phyloP scores from a whole-genome alignment of 352 stramenopile genomes.

The Pythium utonaiense region DNA sequence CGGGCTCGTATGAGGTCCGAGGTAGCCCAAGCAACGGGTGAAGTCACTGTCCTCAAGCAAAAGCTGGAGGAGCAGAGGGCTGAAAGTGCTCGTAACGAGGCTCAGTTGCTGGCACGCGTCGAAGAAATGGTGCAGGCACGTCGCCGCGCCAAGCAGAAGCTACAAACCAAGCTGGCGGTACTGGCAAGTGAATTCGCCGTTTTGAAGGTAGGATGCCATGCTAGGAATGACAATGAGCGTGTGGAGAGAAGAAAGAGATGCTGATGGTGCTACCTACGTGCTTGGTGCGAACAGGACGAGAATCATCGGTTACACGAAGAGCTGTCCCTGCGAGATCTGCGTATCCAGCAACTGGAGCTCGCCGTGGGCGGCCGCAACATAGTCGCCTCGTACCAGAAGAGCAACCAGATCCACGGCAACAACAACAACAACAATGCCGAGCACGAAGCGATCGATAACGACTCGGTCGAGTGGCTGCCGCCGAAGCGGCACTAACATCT shows the following conservation, averaged over 20 bases:
- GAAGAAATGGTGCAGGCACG: conserved; percentile 48
- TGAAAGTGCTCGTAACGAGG: conserved; percentile 37
- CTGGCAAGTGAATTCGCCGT: conserved; percentile 32
- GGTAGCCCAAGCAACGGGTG: conserved; percentile 39
- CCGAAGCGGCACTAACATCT: background rate
- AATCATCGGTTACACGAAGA: conserved; percentile 40
- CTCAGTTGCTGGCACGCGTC: conserved; percentile 54
- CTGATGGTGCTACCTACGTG: background rate
- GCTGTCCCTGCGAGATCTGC: conserved; percentile 37
- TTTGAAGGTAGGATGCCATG: conserved; percentile 24
- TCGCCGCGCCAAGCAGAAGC: conserved; percentile 33
- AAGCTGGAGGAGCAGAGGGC: conserved; percentile 41
- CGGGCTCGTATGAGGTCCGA: conserved; percentile 53
- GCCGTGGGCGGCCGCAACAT: conserved; percentile 41
- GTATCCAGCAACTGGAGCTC: conserved; percentile 50
- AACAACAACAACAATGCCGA: conserved; percentile 2
- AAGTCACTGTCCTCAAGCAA: conserved; percentile 42
- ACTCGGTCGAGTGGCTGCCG: background rate
- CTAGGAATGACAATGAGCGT: background rate
- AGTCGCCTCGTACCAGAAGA: conserved; percentile 16
- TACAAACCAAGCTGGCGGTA: conserved; percentile 28
- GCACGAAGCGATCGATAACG: background rate
- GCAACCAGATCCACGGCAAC: background rate
- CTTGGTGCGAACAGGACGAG: conserved; percentile 21
- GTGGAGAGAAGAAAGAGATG: background rate